phyloP scores from a whole-genome alignment of 2,329 filamentous ascomycete genomes.

The Orbilia brochopaga region DNA sequence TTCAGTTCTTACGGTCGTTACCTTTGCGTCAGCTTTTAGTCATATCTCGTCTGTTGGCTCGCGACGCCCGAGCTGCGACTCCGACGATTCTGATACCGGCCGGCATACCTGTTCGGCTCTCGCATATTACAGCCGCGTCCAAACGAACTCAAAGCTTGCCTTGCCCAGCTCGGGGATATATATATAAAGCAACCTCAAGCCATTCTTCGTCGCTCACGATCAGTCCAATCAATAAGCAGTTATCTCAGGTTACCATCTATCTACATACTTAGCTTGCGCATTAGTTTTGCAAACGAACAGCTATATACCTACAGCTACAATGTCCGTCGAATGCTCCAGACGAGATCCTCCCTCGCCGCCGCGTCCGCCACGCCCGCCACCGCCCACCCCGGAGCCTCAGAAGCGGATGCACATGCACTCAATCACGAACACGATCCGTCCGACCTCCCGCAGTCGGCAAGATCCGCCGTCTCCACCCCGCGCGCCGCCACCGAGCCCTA shows the following conservation, averaged over 20 bases:
- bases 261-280: too few species aligned
- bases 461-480: slow-evolving; percentile 46
- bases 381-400: slow-evolving; percentile 35
- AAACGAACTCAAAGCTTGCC: too few species aligned
- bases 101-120: too few species aligned
- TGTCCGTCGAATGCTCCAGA: slow-evolving; percentile 20
- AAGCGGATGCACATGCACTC: slow-evolving; percentile 6
- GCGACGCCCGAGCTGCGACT: too few species aligned
- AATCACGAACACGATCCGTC: not conserved
- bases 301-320: slow-evolving; percentile 1
- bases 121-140: too few species aligned
- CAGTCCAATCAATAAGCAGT: too few species aligned
- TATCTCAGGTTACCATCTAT: too few species aligned
- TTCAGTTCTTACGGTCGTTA: slow-evolving; percentile 20
- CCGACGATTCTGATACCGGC: too few species aligned
- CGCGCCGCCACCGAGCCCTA: slow-evolving; percentile 43
- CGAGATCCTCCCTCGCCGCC: slow-evolving; percentile 41
- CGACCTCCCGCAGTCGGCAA: slow-evolving; percentile 28
- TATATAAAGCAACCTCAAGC: too few species aligned
- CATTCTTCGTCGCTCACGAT: too few species aligned
- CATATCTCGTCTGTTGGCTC: not conserved
- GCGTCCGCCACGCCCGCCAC: slow-evolving; percentile 38
- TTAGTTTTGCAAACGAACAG: too few species aligned
- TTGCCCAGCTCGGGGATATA: too few species aligned
- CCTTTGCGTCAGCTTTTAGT: slow-evolving; percentile 7